Evolutionary conservation across 768 basidiomycete species (phyloP).

Genomic region (Boletus sp.): DNA sequence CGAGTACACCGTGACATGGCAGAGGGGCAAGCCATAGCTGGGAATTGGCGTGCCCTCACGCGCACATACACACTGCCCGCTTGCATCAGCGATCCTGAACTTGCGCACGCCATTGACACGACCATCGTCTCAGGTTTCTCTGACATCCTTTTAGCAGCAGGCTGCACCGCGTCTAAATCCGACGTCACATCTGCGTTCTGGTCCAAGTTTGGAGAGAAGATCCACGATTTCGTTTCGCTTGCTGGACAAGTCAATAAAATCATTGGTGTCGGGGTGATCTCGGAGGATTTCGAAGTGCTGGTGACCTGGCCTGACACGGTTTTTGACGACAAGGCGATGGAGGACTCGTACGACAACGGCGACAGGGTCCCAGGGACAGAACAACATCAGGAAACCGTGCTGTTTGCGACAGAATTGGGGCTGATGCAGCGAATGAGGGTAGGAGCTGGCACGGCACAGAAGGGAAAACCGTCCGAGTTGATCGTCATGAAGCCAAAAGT

Average conservation of each 20-base stretch:
- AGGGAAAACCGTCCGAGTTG: constrained; percentile 17
- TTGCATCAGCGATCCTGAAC: constrained; percentile 16
- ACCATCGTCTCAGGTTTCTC: constrained; percentile 20
- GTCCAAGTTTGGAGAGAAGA: constrained; percentile 40
- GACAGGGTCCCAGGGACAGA: neutral
- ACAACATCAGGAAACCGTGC: constrained; percentile 12
- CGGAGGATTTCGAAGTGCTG: constrained; percentile 27
- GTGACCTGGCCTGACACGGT: constrained; percentile 8
- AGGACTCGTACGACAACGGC: constrained; percentile 25
- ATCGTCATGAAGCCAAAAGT: constrained; percentile 36
- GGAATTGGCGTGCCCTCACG: constrained; percentile 43
- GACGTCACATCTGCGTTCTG: constrained; percentile 40
- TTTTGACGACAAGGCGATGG: constrained; percentile 20
- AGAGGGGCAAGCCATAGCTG: constrained; percentile 44
- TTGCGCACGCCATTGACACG: constrained; percentile 4
- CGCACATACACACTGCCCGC: constrained; percentile 14
- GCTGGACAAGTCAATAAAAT: constrained; percentile 44
- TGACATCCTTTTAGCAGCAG: constrained; percentile 29
- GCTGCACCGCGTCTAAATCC: constrained; percentile 13
- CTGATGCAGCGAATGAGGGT: constrained; percentile 24
- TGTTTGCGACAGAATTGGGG: constrained; percentile 37
- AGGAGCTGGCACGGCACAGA: constrained; percentile 5
- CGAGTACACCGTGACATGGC: neutral
- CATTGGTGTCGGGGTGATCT: constrained; percentile 22
- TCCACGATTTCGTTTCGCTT: constrained; percentile 41